phyloP scores from a whole-genome alignment of 179 eudicot species.

The Heliamphora pulchella region DNA sequence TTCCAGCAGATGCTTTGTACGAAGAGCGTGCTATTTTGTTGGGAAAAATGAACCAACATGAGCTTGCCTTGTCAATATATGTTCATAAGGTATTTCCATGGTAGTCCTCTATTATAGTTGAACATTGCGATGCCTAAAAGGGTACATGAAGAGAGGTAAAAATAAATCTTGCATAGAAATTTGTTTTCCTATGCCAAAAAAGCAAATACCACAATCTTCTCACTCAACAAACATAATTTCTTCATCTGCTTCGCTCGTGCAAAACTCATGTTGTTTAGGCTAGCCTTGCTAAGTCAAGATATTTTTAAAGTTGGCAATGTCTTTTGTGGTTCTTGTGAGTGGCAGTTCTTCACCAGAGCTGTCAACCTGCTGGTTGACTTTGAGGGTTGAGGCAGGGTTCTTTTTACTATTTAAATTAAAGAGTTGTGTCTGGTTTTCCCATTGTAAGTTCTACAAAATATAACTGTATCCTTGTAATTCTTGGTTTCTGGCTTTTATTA shows the following conservation, averaged over 20 bases:
- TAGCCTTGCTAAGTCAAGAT: background rate
- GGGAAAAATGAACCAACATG: slow-evolving; percentile 92
- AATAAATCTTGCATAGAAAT: background rate
- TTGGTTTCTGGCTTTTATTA: background rate
- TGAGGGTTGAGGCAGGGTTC: slow-evolving; percentile 6
- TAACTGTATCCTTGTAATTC: background rate
- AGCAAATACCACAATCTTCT: background rate
- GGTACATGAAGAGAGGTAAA: background rate
- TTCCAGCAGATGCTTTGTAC: slow-evolving; percentile 77
- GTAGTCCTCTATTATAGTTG: slow-evolving; percentile 1
- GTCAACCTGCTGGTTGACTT: slow-evolving; percentile 6
- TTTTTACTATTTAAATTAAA: background rate
- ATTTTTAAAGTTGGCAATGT: slow-evolving; percentile 3
- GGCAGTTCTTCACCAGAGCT: background rate
- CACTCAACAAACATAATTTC: background rate
- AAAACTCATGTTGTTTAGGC: background rate
- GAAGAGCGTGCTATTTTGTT: slow-evolving; percentile 91
- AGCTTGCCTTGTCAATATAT: slow-evolving; percentile 82
- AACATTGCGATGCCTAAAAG: slow-evolving; percentile 1
- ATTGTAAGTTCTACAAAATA: background rate
- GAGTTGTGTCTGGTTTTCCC: background rate
- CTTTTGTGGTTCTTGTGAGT: background rate
- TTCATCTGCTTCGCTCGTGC: background rate
- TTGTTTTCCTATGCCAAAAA: background rate
- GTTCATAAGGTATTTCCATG: slow-evolving; percentile 66